A percentile compares a stretch with the other conserved stretches of the same genome.
Conservation (phyloP, 306 rosid species). For the Trifolium pratense region DNA sequence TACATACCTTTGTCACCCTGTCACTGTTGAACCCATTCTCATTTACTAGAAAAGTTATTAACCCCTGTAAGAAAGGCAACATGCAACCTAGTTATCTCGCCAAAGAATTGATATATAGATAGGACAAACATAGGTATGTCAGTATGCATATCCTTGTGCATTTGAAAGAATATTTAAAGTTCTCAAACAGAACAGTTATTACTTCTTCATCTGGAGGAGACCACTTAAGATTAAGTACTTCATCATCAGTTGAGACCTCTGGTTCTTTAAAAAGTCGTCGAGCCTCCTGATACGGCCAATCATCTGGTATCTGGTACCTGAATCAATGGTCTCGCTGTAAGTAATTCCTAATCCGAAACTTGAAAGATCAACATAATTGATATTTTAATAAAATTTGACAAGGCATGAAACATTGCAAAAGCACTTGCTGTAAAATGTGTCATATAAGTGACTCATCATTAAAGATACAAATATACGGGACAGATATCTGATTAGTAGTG, state of each 20-base stretch:
- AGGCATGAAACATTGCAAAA: conserved; percentile 22
- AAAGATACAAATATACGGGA: conserved; percentile 27
- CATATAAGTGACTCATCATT: conserved; percentile 27
- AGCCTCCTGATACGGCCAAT: conserved; percentile 94
- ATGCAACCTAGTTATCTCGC: conserved; percentile 36
- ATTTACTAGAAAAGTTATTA: conserved; percentile 77
- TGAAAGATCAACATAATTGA: conserved; percentile 24
- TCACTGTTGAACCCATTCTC: conserved; percentile 95
- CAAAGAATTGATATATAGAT: conserved; percentile 32
- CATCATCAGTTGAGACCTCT: conserved; percentile 62
- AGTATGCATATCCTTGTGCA: conserved; percentile 13
- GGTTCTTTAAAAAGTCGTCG: conserved; percentile 91
- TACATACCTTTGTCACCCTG: conserved; percentile 83
- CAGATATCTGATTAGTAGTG: conserved; percentile 20
- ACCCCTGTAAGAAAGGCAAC: conserved; percentile 64
- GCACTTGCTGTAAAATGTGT: neutral
- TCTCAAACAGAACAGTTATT: conserved; percentile 41
- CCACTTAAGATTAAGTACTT: conserved; percentile 85
- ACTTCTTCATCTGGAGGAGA: conserved; percentile 94
- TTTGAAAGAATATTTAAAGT: conserved; percentile 39
- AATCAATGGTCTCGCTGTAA: conserved; percentile 21
- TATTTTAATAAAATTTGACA: conserved; percentile 11
- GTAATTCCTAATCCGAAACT: conserved; percentile 21
- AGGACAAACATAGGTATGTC: conserved; percentile 16
- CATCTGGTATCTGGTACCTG: conserved; percentile 91